Conservation (phyloP, 2,329 filamentous ascomycete species). For the Xylaria polymorpha region DNA sequence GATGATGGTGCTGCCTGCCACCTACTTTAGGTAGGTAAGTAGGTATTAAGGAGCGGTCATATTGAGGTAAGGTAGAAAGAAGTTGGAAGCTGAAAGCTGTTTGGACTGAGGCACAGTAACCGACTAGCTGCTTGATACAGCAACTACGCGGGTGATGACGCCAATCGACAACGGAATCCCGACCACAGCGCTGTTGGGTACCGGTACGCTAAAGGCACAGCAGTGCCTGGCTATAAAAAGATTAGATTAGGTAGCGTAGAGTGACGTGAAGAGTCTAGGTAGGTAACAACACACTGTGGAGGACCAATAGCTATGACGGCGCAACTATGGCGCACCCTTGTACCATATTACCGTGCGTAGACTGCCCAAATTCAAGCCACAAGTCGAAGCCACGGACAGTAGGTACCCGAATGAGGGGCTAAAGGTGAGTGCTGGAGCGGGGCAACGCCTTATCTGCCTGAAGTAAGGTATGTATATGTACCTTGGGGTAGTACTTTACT, state of each 20-base stretch:
- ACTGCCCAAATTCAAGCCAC: constrained; percentile 8
- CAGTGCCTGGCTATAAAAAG: too few relatives aligned
- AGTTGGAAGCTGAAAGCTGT: constrained; percentile 1
- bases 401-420: constrained; percentile 14
- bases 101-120: too few relatives aligned
- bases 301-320: not conserved
- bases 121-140: not conserved
- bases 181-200: not conserved
- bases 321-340: not conserved
- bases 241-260: not conserved
- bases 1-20: not conserved
- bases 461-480: too few relatives aligned
- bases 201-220: too few relatives aligned
- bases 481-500: too few relatives aligned
- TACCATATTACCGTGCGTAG: not conserved
- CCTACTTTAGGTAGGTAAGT: not conserved
- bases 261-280: not conserved
- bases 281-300: not conserved
- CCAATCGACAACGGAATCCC: constrained; percentile 10
- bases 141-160: constrained; percentile 16
- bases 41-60: too few relatives aligned
- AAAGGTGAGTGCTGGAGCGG: not conserved
- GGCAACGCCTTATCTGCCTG: too few relatives aligned
- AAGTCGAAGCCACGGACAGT: constrained; percentile 14
- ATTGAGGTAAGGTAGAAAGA: too few relatives aligned